Percentiles rank a stretch among this genome's conserved stretches.
Evolutionary conservation across 805 yeast species (phyloP).

Genomic region (Yarrowia sp.): DNA sequence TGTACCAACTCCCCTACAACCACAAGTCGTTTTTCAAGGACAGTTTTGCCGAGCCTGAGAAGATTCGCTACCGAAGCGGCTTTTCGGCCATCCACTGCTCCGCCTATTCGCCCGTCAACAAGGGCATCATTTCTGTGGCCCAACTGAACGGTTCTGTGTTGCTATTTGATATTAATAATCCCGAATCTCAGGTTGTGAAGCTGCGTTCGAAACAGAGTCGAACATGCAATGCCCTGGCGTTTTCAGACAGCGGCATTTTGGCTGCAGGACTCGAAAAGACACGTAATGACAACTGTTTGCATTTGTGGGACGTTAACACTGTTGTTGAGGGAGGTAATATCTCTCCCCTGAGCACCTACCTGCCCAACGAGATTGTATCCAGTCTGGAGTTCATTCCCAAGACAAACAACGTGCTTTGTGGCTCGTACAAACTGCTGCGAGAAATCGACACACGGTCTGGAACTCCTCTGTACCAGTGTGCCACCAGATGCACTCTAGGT

Average conservation of each 20-base stretch:
- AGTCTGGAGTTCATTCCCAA: slow-evolving; percentile 62
- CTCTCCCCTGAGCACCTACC: slow-evolving; percentile 36
- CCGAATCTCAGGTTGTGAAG: slow-evolving; percentile 38
- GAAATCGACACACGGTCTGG: slow-evolving; percentile 75
- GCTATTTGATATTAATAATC: slow-evolving; percentile 54
- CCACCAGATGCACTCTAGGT: slow-evolving; percentile 68
- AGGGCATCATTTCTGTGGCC: slow-evolving; percentile 59
- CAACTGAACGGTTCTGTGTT: slow-evolving; percentile 65
- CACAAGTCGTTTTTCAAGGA: slow-evolving; percentile 7
- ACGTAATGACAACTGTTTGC: slow-evolving; percentile 69
- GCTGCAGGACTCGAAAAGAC: slow-evolving; percentile 80
- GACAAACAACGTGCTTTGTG: slow-evolving; percentile 54
- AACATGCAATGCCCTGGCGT: slow-evolving; percentile 71
- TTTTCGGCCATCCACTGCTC: slow-evolving; percentile 66
- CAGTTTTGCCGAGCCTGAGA: not conserved
- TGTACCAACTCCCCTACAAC: slow-evolving; percentile 40
- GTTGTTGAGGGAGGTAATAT: slow-evolving; percentile 39
- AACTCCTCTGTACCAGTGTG: slow-evolving; percentile 51
- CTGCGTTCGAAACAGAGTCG: slow-evolving; percentile 63
- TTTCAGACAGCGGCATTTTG: slow-evolving; percentile 59
- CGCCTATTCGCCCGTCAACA: slow-evolving; percentile 53
- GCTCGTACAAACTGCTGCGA: slow-evolving; percentile 71
- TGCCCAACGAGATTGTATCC: slow-evolving; percentile 71
- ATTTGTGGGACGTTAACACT: slow-evolving; percentile 66
- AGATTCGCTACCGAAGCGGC: slow-evolving; percentile 42